Conservation (phyloP, 768 basidiomycete genomes). For the Russula griseocarnosa region DNA sequence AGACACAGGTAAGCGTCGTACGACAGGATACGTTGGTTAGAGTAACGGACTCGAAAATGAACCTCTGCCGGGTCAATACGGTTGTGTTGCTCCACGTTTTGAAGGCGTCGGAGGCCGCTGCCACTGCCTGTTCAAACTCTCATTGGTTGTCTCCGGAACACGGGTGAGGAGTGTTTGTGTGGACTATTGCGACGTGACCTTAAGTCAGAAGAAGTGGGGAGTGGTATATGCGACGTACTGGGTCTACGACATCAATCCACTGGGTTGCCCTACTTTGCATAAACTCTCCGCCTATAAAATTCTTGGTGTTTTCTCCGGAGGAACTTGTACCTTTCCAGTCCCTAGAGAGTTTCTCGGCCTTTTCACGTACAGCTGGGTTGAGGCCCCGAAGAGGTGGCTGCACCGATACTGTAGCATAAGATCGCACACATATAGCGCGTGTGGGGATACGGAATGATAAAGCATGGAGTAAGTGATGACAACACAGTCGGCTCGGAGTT, state of each 20-base stretch:
- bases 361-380: slow-evolving; percentile 50
- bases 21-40: background rate
- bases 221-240: slow-evolving; percentile 48
- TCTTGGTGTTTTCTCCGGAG: slow-evolving; percentile 84
- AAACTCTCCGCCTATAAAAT: slow-evolving; percentile 89
- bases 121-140: slow-evolving; percentile 83
- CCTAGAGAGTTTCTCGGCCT: slow-evolving; percentile 64
- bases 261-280: slow-evolving; percentile 70
- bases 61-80: slow-evolving; percentile 79
- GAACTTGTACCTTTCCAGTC: slow-evolving; percentile 87
- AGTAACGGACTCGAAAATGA: slow-evolving; percentile 77
- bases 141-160: slow-evolving; percentile 81
- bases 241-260: slow-evolving; percentile 88
- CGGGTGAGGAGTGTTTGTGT: slow-evolving; percentile 86
- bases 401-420: slow-evolving; percentile 31
- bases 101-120: slow-evolving; percentile 80
- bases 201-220: background rate
- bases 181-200: slow-evolving; percentile 46
- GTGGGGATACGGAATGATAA: slow-evolving; percentile 8
- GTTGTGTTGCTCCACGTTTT: slow-evolving; percentile 86
- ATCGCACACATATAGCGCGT: slow-evolving; percentile 27
- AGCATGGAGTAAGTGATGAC: slow-evolving; percentile 7
- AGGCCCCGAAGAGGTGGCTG: slow-evolving; percentile 44
- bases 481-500: background rate
- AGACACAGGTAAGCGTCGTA: slow-evolving; percentile 6